Evolutionary conservation across 1,139 yeast species (phyloP), one percentile per base, ranked within the genome.

Genomic region (Kazachstania sp.): DNA sequence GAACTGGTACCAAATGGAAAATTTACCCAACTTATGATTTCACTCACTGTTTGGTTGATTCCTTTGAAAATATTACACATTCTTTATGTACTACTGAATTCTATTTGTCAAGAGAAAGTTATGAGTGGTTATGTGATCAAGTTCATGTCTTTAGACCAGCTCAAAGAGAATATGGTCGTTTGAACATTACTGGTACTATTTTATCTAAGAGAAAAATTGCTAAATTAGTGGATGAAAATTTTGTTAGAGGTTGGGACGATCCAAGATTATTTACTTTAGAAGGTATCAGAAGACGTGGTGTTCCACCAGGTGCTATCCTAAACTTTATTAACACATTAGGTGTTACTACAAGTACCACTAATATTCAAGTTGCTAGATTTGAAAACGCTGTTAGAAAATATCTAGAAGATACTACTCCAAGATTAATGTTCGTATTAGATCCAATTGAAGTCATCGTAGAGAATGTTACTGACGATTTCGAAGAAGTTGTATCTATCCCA

Each of bases 1-100:
- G 98, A 70, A 92, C 98, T 15, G 98, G 97, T 48, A 83, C 79
- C 64, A 85, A 85, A 67, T 94, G 99, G 99, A 87, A 84, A 69
- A 90, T 94, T 51, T 94, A 94, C 64, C 99, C 99, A 53, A 94
- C 98, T 18, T 94, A 94, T 66, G 98, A 94, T 67, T 94, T 94
- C 71, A 92, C 98, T 26, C 98, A 92, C 79, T 92, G 98, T 79
- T 77, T 94, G 69, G 97, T 92, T 44, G 99, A 94, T 84, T 84
- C 95, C 41, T 78, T 94, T 62, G 99, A 94, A 70, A 88, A 92
- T 66, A 92, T 94, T 56, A 81, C 95, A 37, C 98, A 92, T 63
- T 87, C 97, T 32, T 73, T 92, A 60, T 92, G 97, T 72, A 92
- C 98, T 37, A 84, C 95, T 43, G 98, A 92, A 70, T 94, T 94